Base-by-base conservation (phyloP, 2,329 filamentous ascomycete genomes). In the Ceratocystis papillata region DNA sequence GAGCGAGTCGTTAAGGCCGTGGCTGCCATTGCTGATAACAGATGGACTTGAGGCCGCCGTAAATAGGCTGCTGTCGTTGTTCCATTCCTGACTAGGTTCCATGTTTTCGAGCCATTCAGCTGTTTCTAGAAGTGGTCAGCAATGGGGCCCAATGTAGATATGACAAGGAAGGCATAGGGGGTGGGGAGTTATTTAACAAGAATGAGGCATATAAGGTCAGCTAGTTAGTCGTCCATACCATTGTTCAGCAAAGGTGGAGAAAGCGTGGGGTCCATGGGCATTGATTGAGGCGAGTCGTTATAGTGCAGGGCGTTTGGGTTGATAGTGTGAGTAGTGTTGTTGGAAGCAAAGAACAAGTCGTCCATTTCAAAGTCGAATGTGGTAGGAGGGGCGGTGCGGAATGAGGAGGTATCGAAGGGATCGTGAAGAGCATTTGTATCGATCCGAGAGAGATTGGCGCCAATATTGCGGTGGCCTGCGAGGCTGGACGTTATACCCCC, bases 1-100 rank as follows among this genome's bases (percentile, higher is more conserved):
- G 6, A 67, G 50, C 46, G 63, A 57, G 17, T 67, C 66, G 37
- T 61, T 46, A 22, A 67, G 45, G 53, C 89, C 93, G 73, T 95
- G 92, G 76, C 92, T 97, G 67, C 89, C 90, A 55, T 90, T 96
- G 78, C 93, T 97, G 75, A 97, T 93, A 60, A 91, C 91, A 7
- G 94, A 97, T 17, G 94, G 94, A 15, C 94, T 97, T 10, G 94
- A 97, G 67, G 89, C 91, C 72, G 96, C 93, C 65, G 96, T 83
- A 33, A 67, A 67, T 17, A 65, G 46, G 41, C 41, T 62, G 33
- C 33, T 48, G 17, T 65, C 59, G 7, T 30, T 46, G 37, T 61
- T 65, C 63, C 63, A 67, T 17, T 63, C 55, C 37, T 55, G 28
- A 10, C 60, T 59, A 6, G 55, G 44, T 22, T 67, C 63, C 30